A percentile compares a stretch with the other conserved stretches of the same genome.
Evolutionary conservation across 345 rosid genomes (phyloP).

Genomic region (Linum lewisii): DNA sequence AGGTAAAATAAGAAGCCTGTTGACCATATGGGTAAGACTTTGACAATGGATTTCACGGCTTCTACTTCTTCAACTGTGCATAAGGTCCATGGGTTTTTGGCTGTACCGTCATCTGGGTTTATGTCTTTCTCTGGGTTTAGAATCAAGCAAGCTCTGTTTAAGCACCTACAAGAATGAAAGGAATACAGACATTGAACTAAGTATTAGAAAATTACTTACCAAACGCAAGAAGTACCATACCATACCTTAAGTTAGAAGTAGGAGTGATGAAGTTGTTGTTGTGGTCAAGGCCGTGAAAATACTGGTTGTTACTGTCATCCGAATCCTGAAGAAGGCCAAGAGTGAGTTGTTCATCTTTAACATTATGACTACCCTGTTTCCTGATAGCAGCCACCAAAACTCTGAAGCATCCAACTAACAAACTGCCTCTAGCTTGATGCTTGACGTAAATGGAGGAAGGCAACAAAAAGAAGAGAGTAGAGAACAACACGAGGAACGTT

Average conservation of each 20-base stretch:
- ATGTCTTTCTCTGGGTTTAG: background rate
- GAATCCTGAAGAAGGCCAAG: background rate
- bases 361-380: slow-evolving; percentile 6
- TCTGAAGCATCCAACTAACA: slow-evolving; percentile 35
- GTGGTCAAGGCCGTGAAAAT: background rate
- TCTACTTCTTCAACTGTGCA: slow-evolving; percentile 7
- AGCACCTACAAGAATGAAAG: no score
- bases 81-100: background rate
- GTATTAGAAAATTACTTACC: no score
- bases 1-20: background rate
- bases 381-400: slow-evolving; percentile 30
- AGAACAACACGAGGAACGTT: slow-evolving; percentile 30
- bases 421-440: slow-evolving; percentile 28
- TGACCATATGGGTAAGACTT: slow-evolving; percentile 2
- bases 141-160: slow-evolving; percentile 2
- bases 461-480: slow-evolving; percentile 24
- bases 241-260: background rate
- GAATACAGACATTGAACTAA: no score
- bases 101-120: background rate
- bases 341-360: background rate
- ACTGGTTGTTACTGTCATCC: background rate
- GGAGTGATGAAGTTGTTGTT: background rate
- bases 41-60: background rate
- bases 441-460: slow-evolving; percentile 38
- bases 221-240: no score